These are phyloP conservation scores for Cladophialophora chaetospira DNA, from an alignment of 2,329 filamentous ascomycete species.

Conservation along the genomic window DNA sequence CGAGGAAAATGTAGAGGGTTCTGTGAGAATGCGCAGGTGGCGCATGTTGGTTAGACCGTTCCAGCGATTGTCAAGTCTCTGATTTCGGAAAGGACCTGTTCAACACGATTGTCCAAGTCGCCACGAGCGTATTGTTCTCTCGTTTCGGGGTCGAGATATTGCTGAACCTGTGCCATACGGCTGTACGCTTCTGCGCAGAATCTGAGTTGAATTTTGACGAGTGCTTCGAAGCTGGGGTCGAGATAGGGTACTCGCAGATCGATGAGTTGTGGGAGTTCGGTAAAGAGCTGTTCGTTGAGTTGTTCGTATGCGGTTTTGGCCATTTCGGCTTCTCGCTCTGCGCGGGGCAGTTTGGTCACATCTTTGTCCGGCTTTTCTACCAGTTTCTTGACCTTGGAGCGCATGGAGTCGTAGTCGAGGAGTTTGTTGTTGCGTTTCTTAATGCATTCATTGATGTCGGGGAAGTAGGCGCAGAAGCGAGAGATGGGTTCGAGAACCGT, in stretches of 20 bases:
- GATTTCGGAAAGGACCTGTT: slow-evolving; percentile 96
- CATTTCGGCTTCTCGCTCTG: slow-evolving; percentile 95
- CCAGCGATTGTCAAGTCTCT: slow-evolving; percentile 89
- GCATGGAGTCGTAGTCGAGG: slow-evolving; percentile 94
- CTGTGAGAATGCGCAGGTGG: not conserved
- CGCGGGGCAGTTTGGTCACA: slow-evolving; percentile 89
- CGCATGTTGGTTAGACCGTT: slow-evolving; percentile 53
- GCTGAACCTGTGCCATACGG: slow-evolving; percentile 98
- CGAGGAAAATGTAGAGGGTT: not conserved
- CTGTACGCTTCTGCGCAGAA: slow-evolving; percentile 98
- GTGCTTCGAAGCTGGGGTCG: slow-evolving; percentile 93
- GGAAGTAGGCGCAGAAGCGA: slow-evolving; percentile 96
- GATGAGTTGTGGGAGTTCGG: slow-evolving; percentile 91
- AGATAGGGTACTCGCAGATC: slow-evolving; percentile 96
- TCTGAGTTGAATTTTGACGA: slow-evolving; percentile 96
- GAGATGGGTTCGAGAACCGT: slow-evolving; percentile 95
- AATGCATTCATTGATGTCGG: slow-evolving; percentile 98
- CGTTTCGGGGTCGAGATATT: slow-evolving; percentile 94
- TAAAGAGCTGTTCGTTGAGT: slow-evolving; percentile 92
- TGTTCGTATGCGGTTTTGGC: slow-evolving; percentile 92
- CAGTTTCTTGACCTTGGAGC: slow-evolving; percentile 93
- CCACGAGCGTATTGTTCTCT: slow-evolving; percentile 94
- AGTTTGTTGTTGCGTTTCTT: slow-evolving; percentile 99
- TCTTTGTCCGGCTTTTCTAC: slow-evolving; percentile 99
- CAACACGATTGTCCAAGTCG: slow-evolving; percentile 85